Base-by-base conservation (phyloP, 2,329 filamentous ascomycete genomes). In the Mariannaea elegans region DNA sequence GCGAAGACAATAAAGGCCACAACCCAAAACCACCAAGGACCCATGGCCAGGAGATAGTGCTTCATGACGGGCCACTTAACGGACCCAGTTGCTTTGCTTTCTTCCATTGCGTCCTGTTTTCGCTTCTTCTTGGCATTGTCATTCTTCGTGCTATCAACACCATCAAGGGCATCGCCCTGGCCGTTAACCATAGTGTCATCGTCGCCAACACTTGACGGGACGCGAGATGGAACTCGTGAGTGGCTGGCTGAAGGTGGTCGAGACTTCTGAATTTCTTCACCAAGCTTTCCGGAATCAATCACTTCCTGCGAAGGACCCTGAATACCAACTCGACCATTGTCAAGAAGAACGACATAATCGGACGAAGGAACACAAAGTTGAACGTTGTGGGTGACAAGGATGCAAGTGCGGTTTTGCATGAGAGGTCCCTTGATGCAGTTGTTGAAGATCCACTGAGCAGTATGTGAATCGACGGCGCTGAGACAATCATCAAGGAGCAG, bases 401-500 rank as follows among this genome's bases (percentile, higher is more conserved):
- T 92, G 75, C 95, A 98, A 24, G 95, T 98, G 39, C 95, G 88
- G 71, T 89, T 84, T 58, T 85, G 80, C 95, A 99, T 98, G 50
- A 99, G 79, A 6, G 92, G 91, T 2, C 95, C 95, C 68, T 89
- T 89, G 64, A 99, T 89, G 60, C 94, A 97, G 76, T 97, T 91
- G 73, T 90, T 91, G 78, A 98, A 98, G 66, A 99, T 98, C 90
- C 96, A 97, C 75, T 97, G 96, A 2, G 94, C 94, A 0, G 95
- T 98, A 71, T 99, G 95, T 3, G 95, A 96, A 75, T 99, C 95
- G 31, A 99, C 95, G 24, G 95, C 95, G 72, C 94, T 97, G 41
- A 99, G 84, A 64, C 96, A 97, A 75, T 99, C 95, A 72, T 99
- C 95, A 48, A 99, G 84, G 10, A 99, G 84, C 14, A 99, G 80